Percentiles rank a stretch among this genome's conserved stretches.
Evolutionary conservation across 331 rosid species (phyloP).

Genomic region (Quercus phellos): DNA sequence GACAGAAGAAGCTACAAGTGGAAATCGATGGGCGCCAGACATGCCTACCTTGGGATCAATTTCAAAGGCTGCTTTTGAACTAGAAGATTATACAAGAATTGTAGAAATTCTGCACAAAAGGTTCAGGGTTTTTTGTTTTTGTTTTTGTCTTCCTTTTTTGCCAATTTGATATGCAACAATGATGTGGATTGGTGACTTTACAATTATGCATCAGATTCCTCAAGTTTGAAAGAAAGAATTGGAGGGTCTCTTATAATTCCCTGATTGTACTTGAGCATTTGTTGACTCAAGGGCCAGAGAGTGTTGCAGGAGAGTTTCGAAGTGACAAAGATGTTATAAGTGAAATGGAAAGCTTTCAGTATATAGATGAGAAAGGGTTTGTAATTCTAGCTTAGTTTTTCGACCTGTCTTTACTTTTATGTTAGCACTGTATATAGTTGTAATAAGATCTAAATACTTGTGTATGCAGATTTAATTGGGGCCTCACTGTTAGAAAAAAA

Average conservation of each 20-base stretch:
- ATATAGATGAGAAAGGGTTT: slow-evolving; percentile 69
- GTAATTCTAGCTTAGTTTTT: background rate
- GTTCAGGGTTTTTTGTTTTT: slow-evolving; percentile 9
- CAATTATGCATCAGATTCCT: slow-evolving; percentile 38
- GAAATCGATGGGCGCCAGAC: slow-evolving; percentile 66
- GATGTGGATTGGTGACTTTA: slow-evolving; percentile 6
- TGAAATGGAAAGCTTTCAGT: slow-evolving; percentile 61
- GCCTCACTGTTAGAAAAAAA: slow-evolving; percentile 72
- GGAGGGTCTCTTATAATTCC: slow-evolving; percentile 81
- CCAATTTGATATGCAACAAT: background rate
- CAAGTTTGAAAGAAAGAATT: slow-evolving; percentile 73
- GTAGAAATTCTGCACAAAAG: slow-evolving; percentile 83
- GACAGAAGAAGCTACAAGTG: slow-evolving; percentile 85
- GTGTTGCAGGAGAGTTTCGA: slow-evolving; percentile 70
- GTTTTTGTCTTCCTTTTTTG: background rate
- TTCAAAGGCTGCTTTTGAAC: slow-evolving; percentile 91
- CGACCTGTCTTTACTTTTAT: background rate
- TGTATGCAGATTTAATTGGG: slow-evolving; percentile 84
- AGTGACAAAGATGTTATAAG: slow-evolving; percentile 52
- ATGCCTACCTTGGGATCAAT: slow-evolving; percentile 65
- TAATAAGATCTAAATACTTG: background rate
- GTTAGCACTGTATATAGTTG: background rate
- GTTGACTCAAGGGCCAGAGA: slow-evolving; percentile 95
- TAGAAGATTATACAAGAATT: slow-evolving; percentile 82
- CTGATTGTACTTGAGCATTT: slow-evolving; percentile 67